phyloP scores from a whole-genome alignment of 2,329 filamentous ascomycete species.

The Sporothrix pseudoabietina region DNA sequence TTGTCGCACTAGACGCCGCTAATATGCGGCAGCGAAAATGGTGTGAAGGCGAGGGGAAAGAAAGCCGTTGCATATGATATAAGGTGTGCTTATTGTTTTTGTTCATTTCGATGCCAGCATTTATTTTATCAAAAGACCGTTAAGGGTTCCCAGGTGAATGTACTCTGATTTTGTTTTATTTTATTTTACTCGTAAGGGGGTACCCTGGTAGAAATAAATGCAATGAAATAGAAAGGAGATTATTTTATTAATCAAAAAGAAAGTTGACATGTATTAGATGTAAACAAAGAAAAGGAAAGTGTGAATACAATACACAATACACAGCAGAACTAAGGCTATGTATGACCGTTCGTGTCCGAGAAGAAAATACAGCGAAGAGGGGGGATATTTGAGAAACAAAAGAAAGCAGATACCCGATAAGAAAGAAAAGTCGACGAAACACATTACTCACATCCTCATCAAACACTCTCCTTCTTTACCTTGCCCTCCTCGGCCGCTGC shows the following conservation, averaged over 20 bases:
- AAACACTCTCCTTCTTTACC: neutral
- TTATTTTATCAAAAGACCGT: neutral
- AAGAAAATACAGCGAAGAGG: neutral
- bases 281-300: neutral
- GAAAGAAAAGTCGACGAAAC: neutral
- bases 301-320: neutral
- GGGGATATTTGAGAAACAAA: neutral
- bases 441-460: neutral
- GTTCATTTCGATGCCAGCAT: neutral
- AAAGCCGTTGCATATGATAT: neutral
- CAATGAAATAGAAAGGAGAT: neutral
- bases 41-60: slow-evolving; percentile 18
- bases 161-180: too few relatives aligned
- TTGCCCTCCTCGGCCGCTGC: neutral
- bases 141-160: too few relatives aligned
- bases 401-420: neutral
- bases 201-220: neutral
- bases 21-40: slow-evolving; percentile 7
- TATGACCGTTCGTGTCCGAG: too few relatives aligned
- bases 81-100: neutral
- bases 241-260: too few relatives aligned
- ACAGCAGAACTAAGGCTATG: neutral
- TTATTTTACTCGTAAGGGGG: too few relatives aligned
- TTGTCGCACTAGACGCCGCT: slow-evolving; percentile 20
- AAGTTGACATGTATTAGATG: too few relatives aligned